A percentile compares a stretch with the other conserved stretches of the same genome.
phyloP scores from a whole-genome alignment of 2,329 filamentous ascomycete species.

The Fusarium papillatum region DNA sequence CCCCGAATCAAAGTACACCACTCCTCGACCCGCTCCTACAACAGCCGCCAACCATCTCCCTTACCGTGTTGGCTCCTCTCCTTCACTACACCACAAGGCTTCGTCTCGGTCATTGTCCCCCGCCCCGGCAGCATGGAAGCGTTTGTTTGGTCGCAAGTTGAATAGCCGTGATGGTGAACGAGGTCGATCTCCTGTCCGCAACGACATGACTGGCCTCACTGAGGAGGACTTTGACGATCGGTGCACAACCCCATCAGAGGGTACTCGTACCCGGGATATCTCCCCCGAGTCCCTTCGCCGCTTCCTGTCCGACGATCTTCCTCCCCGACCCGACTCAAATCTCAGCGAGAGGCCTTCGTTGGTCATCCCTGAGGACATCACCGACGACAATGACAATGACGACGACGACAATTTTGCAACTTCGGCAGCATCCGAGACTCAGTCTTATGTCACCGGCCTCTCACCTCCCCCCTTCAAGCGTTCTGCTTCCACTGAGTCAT shows the following conservation, averaged over 20 bases:
- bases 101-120: constrained; percentile 64
- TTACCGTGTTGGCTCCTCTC: constrained; percentile 48
- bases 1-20: constrained; percentile 80
- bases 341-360: constrained; percentile 48
- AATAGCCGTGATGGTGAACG: constrained; percentile 50
- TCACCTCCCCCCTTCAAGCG: constrained; percentile 67
- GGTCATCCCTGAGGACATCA: constrained; percentile 52
- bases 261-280: constrained; percentile 62
- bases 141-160: constrained; percentile 62
- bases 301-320: constrained; percentile 63
- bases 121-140: constrained; percentile 61
- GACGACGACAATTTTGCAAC: constrained; percentile 76
- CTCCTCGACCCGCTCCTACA: constrained; percentile 71
- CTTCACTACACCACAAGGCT: constrained; percentile 52
- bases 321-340: constrained; percentile 43
- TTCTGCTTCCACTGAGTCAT: constrained; percentile 46
- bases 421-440: constrained; percentile 60
- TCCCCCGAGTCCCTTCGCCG: constrained; percentile 68
- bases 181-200: constrained; percentile 48
- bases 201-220: constrained; percentile 23
- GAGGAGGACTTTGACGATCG: constrained; percentile 31
- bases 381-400: constrained; percentile 60
- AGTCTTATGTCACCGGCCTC: constrained; percentile 59
- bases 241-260: constrained; percentile 51
- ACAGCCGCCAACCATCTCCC: constrained; percentile 44